Evolutionary conservation across 1,284 basidiomycete species (phyloP).

Genomic region (Puccinia hordei): DNA sequence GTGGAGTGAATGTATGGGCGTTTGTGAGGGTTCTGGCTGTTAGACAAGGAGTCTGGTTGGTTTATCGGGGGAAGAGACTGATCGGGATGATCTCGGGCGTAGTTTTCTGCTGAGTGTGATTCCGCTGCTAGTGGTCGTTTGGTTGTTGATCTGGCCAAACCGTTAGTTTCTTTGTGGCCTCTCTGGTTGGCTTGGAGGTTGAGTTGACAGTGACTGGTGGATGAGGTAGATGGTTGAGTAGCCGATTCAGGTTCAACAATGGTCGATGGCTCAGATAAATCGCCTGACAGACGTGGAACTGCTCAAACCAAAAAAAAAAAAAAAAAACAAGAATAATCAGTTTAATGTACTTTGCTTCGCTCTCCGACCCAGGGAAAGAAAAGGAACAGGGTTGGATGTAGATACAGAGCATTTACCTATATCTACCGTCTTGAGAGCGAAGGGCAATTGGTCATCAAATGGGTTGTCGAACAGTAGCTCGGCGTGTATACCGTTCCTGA

Average conservation of each 20-base stretch:
- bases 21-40: background rate
- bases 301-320: background rate
- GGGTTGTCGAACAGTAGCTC: background rate
- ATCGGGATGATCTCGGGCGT: background rate
- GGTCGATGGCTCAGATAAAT: background rate
- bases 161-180: background rate
- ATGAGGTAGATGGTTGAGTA: background rate
- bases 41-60: background rate
- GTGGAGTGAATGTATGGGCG: background rate
- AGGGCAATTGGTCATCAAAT: background rate
- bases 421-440: conserved; percentile 16
- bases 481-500: conserved; percentile 22
- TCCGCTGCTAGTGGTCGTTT: background rate
- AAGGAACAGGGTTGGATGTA: too few species aligned
- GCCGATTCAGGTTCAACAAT: background rate
- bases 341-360: too few species aligned
- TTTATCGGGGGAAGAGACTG: background rate
- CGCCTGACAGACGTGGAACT: background rate
- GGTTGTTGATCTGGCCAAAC: background rate
- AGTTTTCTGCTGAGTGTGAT: background rate
- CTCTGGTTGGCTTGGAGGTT: background rate
- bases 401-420: background rate
- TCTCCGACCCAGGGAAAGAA: background rate
- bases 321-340: background rate
- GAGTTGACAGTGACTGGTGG: background rate